Evolutionary conservation across 768 basidiomycete genomes (phyloP).

Genomic region (Suillus subalutaceus): DNA sequence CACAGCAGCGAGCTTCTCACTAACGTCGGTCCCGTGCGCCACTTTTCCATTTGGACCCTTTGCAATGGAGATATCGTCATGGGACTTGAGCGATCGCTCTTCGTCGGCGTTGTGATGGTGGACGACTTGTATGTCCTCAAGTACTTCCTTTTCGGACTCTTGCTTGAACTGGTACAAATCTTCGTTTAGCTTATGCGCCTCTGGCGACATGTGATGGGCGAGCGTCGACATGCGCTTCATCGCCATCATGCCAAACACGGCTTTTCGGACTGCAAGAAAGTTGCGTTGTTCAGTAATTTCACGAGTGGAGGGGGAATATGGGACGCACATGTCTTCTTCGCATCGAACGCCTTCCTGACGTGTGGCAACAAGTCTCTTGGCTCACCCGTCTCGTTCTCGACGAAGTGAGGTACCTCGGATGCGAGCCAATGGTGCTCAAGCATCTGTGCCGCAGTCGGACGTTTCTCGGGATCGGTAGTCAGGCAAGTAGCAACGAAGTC

Average conservation of each 20-base stretch:
- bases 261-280: conserved; percentile 72
- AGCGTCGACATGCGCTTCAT: conserved; percentile 77
- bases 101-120: conserved; percentile 47
- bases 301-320: conserved; percentile 4
- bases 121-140: conserved; percentile 46
- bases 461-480: conserved; percentile 75
- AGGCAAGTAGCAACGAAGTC: conserved; percentile 84
- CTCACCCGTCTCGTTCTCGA: conserved; percentile 54
- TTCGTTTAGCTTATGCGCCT: conserved; percentile 54
- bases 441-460: conserved; percentile 79
- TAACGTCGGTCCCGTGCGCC: conserved; percentile 26
- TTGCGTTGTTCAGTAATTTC: not conserved
- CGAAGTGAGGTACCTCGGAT: conserved; percentile 68
- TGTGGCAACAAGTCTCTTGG: conserved; percentile 84
- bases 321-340: conserved; percentile 77
- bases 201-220: conserved; percentile 39
- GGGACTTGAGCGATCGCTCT: conserved; percentile 9
- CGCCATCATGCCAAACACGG: conserved; percentile 84
- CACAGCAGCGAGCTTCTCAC: conserved; percentile 30
- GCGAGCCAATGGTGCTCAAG: conserved; percentile 75
- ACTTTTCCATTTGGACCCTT: conserved; percentile 12
- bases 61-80: conserved; percentile 5
- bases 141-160: conserved; percentile 66
- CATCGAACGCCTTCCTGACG: conserved; percentile 89
- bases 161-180: conserved; percentile 73